phyloP scores from a whole-genome alignment of 164 flowering plant species.

The Chimonanthus salicifolius region DNA sequence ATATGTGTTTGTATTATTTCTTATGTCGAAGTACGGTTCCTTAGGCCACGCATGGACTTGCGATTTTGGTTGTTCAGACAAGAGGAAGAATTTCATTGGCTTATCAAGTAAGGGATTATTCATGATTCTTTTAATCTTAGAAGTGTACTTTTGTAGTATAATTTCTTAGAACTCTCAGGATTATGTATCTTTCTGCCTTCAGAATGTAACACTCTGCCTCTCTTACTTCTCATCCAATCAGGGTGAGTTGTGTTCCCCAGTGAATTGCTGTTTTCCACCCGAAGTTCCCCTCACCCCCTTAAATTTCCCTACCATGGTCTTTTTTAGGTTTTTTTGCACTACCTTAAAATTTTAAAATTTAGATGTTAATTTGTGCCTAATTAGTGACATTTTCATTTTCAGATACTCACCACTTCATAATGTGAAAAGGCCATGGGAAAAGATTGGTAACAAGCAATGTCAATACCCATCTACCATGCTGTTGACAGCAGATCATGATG shows the following conservation, averaged over 20 bases:
- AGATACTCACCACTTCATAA: constrained; percentile 98
- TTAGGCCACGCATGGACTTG: constrained; percentile 98
- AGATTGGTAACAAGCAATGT: constrained; percentile 21
- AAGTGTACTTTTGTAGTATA: neutral
- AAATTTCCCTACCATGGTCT: neutral
- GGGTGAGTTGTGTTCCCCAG: too few relatives aligned
- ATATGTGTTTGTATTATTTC: neutral
- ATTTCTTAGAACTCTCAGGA: neutral
- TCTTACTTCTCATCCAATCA: too few relatives aligned
- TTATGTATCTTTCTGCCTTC: neutral
- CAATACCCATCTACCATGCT: constrained; percentile 94
- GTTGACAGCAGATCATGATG: constrained; percentile 98
- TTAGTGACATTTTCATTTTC: neutral
- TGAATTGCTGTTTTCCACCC: too few relatives aligned
- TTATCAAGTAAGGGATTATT: constrained; percentile 56
- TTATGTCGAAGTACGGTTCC: constrained; percentile 9
- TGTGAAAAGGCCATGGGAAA: constrained; percentile 91
- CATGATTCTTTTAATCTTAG: neutral
- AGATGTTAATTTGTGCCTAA: neutral
- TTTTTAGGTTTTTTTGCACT: neutral
- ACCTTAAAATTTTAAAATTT: neutral
- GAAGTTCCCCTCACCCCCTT: too few relatives aligned
- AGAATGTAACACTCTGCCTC: neutral
- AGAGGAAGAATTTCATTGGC: constrained; percentile 91
- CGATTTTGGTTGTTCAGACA: constrained; percentile 95